phyloP scores from a whole-genome alignment of 2,329 filamentous ascomycete genomes.

The Neospermospora avenae region DNA sequence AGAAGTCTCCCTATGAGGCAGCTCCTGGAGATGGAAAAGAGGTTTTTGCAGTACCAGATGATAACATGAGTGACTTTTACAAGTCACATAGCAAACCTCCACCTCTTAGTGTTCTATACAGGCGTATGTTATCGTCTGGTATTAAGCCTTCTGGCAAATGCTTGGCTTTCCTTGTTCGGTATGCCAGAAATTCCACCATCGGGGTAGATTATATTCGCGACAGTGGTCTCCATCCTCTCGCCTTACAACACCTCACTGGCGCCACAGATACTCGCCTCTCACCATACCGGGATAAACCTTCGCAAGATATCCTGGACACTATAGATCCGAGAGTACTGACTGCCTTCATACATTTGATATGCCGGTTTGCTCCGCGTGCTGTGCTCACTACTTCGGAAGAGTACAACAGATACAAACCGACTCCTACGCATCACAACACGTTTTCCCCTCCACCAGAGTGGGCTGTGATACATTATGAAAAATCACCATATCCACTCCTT shows the following conservation, averaged over 20 bases:
- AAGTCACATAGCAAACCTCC: conserved; percentile 61
- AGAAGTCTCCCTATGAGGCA: conserved; percentile 24
- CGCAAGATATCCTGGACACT: conserved; percentile 21
- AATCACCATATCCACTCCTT: conserved; percentile 18
- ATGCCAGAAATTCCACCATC: conserved; percentile 46
- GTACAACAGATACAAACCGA: background rate
- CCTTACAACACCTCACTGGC: conserved; percentile 19
- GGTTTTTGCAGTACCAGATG: conserved; percentile 50
- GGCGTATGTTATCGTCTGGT: conserved; percentile 50
- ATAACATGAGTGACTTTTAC: conserved; percentile 62
- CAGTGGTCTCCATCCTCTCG: conserved; percentile 32
- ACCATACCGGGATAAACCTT: background rate
- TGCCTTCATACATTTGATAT: conserved; percentile 52
- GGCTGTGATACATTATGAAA: background rate
- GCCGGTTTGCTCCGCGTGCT: conserved; percentile 30
- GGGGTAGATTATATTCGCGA: conserved; percentile 51
- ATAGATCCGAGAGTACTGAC: conserved; percentile 40
- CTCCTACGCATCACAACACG: background rate
- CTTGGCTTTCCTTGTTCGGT: conserved; percentile 53
- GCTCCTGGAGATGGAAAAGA: conserved; percentile 61
- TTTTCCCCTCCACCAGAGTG: background rate
- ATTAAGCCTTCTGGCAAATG: conserved; percentile 48
- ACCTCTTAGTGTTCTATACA: conserved; percentile 54
- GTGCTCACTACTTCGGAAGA: background rate
- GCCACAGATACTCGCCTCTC: conserved; percentile 3